Conservation (phyloP, 179 eudicot genomes). For the Silene coronaria region DNA sequence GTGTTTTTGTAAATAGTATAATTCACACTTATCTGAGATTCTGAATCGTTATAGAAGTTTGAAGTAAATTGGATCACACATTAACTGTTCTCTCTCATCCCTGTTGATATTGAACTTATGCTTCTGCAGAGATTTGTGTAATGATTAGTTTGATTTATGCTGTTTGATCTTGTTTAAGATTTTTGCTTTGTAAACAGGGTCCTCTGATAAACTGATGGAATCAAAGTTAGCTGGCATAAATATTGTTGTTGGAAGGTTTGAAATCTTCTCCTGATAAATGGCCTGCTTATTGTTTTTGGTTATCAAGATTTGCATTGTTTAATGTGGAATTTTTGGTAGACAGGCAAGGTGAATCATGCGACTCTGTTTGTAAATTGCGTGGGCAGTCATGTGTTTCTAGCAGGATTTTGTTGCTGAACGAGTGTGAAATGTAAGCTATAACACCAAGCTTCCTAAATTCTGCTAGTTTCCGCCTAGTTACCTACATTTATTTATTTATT, state of each 20-base stretch:
- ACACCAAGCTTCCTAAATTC: not conserved
- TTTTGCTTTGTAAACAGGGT: slow-evolving; percentile 39
- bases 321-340: slow-evolving; percentile 19
- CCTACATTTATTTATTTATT: not conserved
- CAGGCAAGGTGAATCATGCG: slow-evolving; percentile 96
- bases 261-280: slow-evolving; percentile 9
- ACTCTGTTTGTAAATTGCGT: slow-evolving; percentile 67
- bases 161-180: not conserved
- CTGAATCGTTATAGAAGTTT: not conserved
- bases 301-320: slow-evolving; percentile 5
- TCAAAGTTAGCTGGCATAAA: slow-evolving; percentile 66
- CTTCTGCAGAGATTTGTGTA: not conserved
- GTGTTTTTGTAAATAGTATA: not conserved
- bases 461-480: not conserved
- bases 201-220: slow-evolving; percentile 47
- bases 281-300: not conserved
- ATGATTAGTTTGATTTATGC: not conserved
- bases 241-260: slow-evolving; percentile 72
- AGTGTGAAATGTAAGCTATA: slow-evolving; percentile 72
- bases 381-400: slow-evolving; percentile 79
- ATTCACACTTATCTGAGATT: not conserved
- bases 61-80: not conserved
- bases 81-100: not conserved
- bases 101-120: not conserved
- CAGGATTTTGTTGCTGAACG: slow-evolving; percentile 69